phyloP scores from a whole-genome alignment of 2,329 filamentous ascomycete genomes.

The Cladosporium cucumerinum region DNA sequence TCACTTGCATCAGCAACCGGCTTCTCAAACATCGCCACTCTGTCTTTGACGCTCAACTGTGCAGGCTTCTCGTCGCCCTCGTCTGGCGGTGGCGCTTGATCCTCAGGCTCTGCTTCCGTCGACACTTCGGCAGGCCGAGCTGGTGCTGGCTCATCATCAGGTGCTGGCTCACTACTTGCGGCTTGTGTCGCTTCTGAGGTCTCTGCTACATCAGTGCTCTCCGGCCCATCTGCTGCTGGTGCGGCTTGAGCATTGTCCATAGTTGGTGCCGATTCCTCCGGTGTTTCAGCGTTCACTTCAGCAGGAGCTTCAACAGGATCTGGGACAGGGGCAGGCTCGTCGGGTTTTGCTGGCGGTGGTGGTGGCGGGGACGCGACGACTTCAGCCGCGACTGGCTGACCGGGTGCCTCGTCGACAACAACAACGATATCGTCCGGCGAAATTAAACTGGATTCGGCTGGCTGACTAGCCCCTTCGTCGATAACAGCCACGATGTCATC shows the following conservation, averaged over 20 bases:
- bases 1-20: neutral
- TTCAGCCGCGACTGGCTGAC: neutral
- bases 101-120: neutral
- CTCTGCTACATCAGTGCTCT: neutral
- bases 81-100: neutral
- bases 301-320: neutral
- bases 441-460: neutral
- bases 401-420: neutral
- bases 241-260: no score
- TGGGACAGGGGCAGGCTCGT: neutral
- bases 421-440: neutral
- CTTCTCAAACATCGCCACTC: neutral
- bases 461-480: conserved; percentile 18
- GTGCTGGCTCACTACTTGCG: neutral
- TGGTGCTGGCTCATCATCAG: neutral
- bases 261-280: neutral
- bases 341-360: neutral
- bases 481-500: conserved; percentile 28
- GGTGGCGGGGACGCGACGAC: neutral
- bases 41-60: conserved; percentile 2
- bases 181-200: neutral
- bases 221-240: neutral
- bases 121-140: neutral
- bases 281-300: no score
- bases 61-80: neutral